Conservation (phyloP, 352 stramenopile species). For the Elongisporangium prolatum region DNA sequence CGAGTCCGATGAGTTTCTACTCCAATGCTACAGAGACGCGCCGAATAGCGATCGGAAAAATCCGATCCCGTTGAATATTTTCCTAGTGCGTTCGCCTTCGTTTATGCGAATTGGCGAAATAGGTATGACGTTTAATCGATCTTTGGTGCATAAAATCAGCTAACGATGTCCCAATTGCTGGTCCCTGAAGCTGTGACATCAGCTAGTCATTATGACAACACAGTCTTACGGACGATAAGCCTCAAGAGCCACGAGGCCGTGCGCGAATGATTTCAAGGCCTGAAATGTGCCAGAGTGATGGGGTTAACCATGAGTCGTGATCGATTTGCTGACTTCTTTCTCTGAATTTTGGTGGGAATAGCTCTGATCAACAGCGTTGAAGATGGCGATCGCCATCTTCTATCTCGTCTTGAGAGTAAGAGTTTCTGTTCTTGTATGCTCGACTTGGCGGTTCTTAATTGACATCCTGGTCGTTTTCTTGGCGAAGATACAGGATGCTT, state of each 20-base stretch:
- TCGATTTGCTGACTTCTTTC: not conserved
- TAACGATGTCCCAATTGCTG: not conserved
- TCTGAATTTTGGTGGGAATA: slow-evolving; percentile 6
- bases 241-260: slow-evolving; percentile 97
- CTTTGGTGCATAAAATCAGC: not conserved
- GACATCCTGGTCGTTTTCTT: not conserved
- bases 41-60: slow-evolving; percentile 31
- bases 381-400: slow-evolving; percentile 51
- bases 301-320: not conserved
- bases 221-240: slow-evolving; percentile 91
- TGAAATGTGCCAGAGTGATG: slow-evolving; percentile 30
- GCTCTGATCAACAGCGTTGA: slow-evolving; percentile 39
- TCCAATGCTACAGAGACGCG: slow-evolving; percentile 55
- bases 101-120: slow-evolving; percentile 37
- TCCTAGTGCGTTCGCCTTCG: slow-evolving; percentile 51
- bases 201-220: slow-evolving; percentile 89
- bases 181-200: slow-evolving; percentile 75
- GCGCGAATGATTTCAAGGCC: slow-evolving; percentile 81
- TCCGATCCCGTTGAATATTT: slow-evolving; percentile 33
- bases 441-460: too few species aligned
- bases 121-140: slow-evolving; percentile 36
- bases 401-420: slow-evolving; percentile 16
- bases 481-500: slow-evolving; percentile 5
- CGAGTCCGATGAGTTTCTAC: slow-evolving; percentile 75
- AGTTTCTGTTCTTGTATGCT: too few species aligned